phyloP scores from a whole-genome alignment of 23 red algal species.

The Gracilariopsis chorda region DNA sequence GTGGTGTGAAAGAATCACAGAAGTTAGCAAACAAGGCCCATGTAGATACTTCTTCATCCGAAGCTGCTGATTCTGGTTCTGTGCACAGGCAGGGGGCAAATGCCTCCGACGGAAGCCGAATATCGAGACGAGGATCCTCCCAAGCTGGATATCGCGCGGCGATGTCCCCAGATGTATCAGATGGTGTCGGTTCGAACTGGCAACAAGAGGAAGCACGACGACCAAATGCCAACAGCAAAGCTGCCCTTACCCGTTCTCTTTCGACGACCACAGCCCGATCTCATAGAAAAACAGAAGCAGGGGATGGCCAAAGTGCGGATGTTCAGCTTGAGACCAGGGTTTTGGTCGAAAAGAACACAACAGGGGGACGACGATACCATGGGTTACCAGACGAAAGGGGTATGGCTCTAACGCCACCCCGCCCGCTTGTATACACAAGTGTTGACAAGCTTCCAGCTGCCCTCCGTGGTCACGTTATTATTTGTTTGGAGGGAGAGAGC shows the following conservation, averaged over 20 bases:
- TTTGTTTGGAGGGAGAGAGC: slow-evolving; percentile 65
- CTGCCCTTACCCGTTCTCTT: background rate
- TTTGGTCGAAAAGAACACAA: background rate
- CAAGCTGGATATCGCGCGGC: background rate
- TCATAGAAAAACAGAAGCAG: background rate
- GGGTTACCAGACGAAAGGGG: background rate
- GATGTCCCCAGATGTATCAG: background rate
- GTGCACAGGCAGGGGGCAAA: background rate
- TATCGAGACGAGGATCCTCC: background rate
- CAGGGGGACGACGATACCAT: background rate
- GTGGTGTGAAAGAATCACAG: background rate
- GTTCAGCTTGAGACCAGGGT: background rate
- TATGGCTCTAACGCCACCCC: background rate
- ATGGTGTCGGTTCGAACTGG: too few relatives aligned
- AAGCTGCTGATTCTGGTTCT: background rate
- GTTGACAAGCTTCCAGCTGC: slow-evolving; percentile 70
- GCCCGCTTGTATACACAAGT: slow-evolving; percentile 35
- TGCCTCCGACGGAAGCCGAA: background rate
- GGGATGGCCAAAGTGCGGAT: background rate
- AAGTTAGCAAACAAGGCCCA: too few relatives aligned
- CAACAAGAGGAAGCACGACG: background rate
- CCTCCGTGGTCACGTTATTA: slow-evolving; percentile 69
- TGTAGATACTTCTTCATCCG: background rate
- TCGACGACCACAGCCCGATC: background rate
- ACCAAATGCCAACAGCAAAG: background rate